Percentiles rank a stretch among this genome's conserved stretches.
phyloP scores from a whole-genome alignment of 225 moss, liverwort and hornwort genomes.

The Physcomitrellopsis africana region DNA sequence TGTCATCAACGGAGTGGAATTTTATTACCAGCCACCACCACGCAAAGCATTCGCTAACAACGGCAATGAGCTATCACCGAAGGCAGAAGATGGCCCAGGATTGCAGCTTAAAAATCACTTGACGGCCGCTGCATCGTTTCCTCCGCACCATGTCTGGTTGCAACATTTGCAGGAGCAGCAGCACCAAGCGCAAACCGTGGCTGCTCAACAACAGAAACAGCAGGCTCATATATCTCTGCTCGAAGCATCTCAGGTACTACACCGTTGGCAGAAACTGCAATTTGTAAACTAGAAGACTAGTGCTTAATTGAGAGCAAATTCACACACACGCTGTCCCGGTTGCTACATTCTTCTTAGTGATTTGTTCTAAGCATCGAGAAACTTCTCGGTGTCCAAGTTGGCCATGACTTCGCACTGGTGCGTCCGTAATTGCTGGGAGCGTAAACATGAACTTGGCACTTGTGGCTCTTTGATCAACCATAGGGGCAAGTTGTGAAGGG shows the following conservation, averaged over 20 bases:
- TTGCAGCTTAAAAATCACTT: conserved; percentile 34
- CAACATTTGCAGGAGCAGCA: conserved; percentile 83
- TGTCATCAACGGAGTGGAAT: conserved; percentile 92
- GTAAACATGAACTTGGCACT: not conserved
- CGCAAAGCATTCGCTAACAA: conserved; percentile 87
- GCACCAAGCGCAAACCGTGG: conserved; percentile 51
- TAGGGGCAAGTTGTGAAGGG: conserved; percentile 36
- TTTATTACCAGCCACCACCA: conserved; percentile 98
- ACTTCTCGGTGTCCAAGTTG: not conserved
- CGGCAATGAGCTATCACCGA: conserved; percentile 49
- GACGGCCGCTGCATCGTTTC: conserved; percentile 47
- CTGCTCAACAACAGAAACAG: conserved; percentile 44
- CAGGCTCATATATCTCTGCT: conserved; percentile 47
- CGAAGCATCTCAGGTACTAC: conserved; percentile 45
- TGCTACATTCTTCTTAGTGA: not conserved
- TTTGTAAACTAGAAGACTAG: too few species aligned
- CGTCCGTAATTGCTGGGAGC: not conserved
- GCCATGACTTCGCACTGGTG: too few species aligned
- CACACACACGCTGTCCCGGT: not conserved
- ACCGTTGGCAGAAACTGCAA: not conserved
- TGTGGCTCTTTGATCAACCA: not conserved
- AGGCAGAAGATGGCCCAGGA: conserved; percentile 39
- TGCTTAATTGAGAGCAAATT: too few species aligned
- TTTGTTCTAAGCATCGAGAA: not conserved
- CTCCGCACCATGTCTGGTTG: conserved; percentile 89